Percentiles rank a stretch among this genome's conserved stretches.
phyloP scores from a whole-genome alignment of 495 filamentous ascomycete species.

The Hyaloscypha finlandica region DNA sequence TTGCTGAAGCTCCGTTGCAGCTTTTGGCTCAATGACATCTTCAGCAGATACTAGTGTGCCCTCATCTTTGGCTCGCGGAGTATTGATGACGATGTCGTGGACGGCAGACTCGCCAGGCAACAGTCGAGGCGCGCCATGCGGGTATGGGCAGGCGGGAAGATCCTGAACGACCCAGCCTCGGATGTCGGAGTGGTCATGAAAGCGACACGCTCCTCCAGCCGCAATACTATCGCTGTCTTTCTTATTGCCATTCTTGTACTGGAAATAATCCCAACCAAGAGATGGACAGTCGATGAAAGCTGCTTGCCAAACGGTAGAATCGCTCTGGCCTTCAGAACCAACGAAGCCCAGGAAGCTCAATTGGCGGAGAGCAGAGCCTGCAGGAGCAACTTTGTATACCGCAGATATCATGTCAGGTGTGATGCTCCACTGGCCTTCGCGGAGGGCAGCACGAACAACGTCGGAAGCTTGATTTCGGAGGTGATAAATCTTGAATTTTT shows the following conservation, averaged over 20 bases:
- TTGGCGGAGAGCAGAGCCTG: slow-evolving; percentile 4
- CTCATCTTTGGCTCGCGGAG: not conserved
- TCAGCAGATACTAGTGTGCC: not conserved
- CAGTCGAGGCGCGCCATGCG: not conserved
- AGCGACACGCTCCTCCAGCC: slow-evolving; percentile 1
- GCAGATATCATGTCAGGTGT: slow-evolving; percentile 6
- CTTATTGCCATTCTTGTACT: not conserved
- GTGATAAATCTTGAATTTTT: slow-evolving; percentile 12
- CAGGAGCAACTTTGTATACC: slow-evolving; percentile 7
- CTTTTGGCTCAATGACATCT: not conserved
- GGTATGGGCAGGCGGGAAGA: not conserved
- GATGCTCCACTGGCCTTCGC: not conserved
- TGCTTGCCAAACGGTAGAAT: not conserved
- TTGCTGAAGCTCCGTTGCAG: not conserved
- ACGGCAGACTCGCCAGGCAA: not conserved
- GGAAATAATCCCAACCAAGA: slow-evolving; percentile 13
- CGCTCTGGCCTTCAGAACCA: not conserved
- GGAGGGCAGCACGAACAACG: not conserved
- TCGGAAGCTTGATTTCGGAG: slow-evolving; percentile 7
- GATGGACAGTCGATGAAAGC: not conserved
- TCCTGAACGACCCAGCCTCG: not conserved
- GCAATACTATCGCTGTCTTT: not conserved
- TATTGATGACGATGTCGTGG: not conserved
- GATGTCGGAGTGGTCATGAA: slow-evolving; percentile 9
- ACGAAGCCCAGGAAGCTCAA: slow-evolving; percentile 7